Conservation (phyloP, 2,329 filamentous ascomycete species). For the Claviceps fusiformis region DNA sequence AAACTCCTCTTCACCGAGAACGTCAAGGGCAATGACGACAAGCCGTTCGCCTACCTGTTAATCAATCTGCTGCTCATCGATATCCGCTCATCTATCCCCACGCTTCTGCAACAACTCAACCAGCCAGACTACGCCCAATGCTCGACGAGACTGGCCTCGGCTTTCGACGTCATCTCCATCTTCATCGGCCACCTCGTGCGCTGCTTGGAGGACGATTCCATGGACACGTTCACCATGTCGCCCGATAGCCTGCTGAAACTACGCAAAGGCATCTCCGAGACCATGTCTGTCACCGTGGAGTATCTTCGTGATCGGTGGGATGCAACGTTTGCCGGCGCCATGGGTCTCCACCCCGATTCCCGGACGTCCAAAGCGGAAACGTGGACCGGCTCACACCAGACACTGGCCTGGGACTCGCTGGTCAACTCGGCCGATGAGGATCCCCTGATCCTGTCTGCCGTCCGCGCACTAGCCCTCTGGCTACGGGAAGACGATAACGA, state of each 20-base stretch:
- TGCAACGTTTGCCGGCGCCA: constrained; percentile 46
- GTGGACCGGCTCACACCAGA: constrained; percentile 29
- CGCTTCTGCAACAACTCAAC: constrained; percentile 45
- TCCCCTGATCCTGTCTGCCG: constrained; percentile 43
- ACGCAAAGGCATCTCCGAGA: constrained; percentile 46
- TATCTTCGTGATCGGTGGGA: constrained; percentile 60
- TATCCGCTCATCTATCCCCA: constrained; percentile 47
- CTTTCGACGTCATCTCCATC: constrained; percentile 47
- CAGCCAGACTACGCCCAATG: constrained; percentile 34
- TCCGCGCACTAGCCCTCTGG: constrained; percentile 50
- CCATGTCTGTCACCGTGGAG: constrained; percentile 48
- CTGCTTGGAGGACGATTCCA: constrained; percentile 34
- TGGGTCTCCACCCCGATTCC: constrained; percentile 46
- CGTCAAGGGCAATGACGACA: constrained; percentile 21
- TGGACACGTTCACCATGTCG: constrained; percentile 30
- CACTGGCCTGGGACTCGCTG: constrained; percentile 45
- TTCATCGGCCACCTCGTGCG: constrained; percentile 46
- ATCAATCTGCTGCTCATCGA: constrained; percentile 54
- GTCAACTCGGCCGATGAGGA: constrained; percentile 36
- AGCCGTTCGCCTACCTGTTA: constrained; percentile 48
- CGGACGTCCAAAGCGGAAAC: constrained; percentile 30
- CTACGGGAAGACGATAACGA: constrained; percentile 56
- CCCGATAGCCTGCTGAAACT: constrained; percentile 49
- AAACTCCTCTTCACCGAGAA: constrained; percentile 38
- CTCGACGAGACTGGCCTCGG: constrained; percentile 42